Conservation (phyloP, 2,329 filamentous ascomycete species). For the Taxawa tesnikishii region DNA sequence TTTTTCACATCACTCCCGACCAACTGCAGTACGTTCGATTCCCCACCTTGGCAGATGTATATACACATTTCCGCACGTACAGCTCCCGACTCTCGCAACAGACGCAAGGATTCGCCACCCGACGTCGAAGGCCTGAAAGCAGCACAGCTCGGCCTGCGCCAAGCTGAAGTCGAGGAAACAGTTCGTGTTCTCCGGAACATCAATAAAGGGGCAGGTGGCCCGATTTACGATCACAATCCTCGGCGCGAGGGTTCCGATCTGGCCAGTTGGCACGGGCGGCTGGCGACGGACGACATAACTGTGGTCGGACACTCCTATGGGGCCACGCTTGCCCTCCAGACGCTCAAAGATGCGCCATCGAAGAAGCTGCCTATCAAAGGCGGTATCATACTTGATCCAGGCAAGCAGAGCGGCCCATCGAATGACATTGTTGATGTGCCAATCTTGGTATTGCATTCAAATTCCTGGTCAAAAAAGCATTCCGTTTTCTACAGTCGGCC, state of each 20-base stretch:
- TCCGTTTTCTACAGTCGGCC: slow-evolving; percentile 50
- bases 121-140: slow-evolving; percentile 24
- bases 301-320: slow-evolving; percentile 55
- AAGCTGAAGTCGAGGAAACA: slow-evolving; percentile 34
- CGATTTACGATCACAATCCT: slow-evolving; percentile 30
- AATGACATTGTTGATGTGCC: slow-evolving; percentile 48
- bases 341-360: slow-evolving; percentile 38
- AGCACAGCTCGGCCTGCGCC: slow-evolving; percentile 29
- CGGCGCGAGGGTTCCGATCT: slow-evolving; percentile 36
- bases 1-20: slow-evolving; percentile 25
- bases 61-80: too few relatives aligned
- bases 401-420: slow-evolving; percentile 50
- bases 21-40: too few relatives aligned
- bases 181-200: slow-evolving; percentile 27
- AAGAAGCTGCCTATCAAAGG: slow-evolving; percentile 37
- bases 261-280: slow-evolving; percentile 37
- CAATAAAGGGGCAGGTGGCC: slow-evolving; percentile 22
- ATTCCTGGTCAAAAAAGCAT: slow-evolving; percentile 48
- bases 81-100: too few relatives aligned
- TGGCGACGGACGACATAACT: slow-evolving; percentile 43
- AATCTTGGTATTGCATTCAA: slow-evolving; percentile 49
- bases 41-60: too few relatives aligned
- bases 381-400: slow-evolving; percentile 53
- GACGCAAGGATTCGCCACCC: slow-evolving; percentile 1
- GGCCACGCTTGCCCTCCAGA: slow-evolving; percentile 50